Base-by-base conservation (phyloP, 768 basidiomycete species). In the Flagelloscypha sp. region DNA sequence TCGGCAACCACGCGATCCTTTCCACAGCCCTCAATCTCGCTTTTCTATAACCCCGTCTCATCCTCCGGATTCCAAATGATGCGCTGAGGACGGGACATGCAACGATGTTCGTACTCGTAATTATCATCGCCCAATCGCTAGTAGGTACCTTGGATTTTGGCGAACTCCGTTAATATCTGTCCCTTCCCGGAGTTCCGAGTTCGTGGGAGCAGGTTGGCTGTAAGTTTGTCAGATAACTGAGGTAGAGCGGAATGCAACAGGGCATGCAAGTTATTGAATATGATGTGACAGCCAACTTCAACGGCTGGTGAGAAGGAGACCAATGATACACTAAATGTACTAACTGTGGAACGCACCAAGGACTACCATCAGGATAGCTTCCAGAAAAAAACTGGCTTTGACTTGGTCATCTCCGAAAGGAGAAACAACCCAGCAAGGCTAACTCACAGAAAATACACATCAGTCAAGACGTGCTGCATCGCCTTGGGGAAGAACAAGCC, bases 401-500 rank as follows among this genome's bases (percentile, higher is more conserved):
- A 56, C 41, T 19, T 77, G 61, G 16, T 60, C 48, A 44, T 89
- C 59, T 35, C 61, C 1, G 81, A 75, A 6, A 99, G 70, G 80
- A 99, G 97, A 73, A 98, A 95, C 42, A 97, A 61, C 3, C 84
- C 86, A 22, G 73, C 71, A 23, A 95, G 63, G 53, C 85, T 90
- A 32, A 97, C 49, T 46, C 95, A 81, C 55, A 92, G 76, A 29
- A 99, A 70, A 53, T 99, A 99, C 53, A 98, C 48, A 3, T 93
- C 95, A 15, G 92, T 88, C 45, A 98, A 97, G 20, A 94, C 52
- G 50, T 98, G 95, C 32, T 86, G 79, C 19, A 98, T 75, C 4
- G 95, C 94, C 57, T 81, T 86, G 16, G 93, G 93, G 70, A 90
- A 98, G 68, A 95, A 98, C 32, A 87, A 54, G 0, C 95, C n/a